Evolutionary conservation across 305 asterid species (phyloP), one percentile per base, ranked within the genome.

Genomic region (Petunia hybrid): DNA sequence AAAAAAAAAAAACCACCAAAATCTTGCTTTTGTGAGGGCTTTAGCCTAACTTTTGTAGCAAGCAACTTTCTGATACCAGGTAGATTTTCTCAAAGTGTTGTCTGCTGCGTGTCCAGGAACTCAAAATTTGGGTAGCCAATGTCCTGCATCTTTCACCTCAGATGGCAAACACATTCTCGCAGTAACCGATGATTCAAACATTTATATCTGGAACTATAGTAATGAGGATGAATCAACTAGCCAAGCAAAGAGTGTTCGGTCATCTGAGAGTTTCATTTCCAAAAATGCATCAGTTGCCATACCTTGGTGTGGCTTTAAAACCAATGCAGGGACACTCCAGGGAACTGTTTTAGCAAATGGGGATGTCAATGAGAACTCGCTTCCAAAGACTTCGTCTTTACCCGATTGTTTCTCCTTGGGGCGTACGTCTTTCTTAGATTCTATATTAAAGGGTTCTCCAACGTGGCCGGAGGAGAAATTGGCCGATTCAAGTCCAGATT

Each of bases 401-500:
- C 77, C 46, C 31, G 93, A 92, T 80, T 86, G 91, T 56, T 86
- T 90, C 73, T 79, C 94, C 3, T 82, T 84, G 71, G 85, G 94
- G 13, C 87, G 91, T 0, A 90, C 92, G 2, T 87, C 87, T 40
- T 87, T 93, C 86, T 63, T 93, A 80, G 97, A 93, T 14, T 85
- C 91, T 6, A 13, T 91, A n/a, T 80, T 88, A 79, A 89, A 83
- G 85, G 91, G 89, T 61, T 66, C 94, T 3, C 86, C 96, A 0
- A 91, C 96, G 1, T 93, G 94, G 94, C 97, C 97, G 0, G 94
- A 91, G 85, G 97, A 93, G 82, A 91, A 84, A 65, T 80, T 93
- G 56, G 86, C 87, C 0, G 82, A 88, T 62, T 64, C 70, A 48
- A 71, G 31, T 31, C 61, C 75, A 22, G 31, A 22, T 22, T 77